These are phyloP conservation scores for Neopestalotiopsis clavispora DNA, from an alignment of 2,329 filamentous ascomycete genomes.

Conservation along the genomic window DNA sequence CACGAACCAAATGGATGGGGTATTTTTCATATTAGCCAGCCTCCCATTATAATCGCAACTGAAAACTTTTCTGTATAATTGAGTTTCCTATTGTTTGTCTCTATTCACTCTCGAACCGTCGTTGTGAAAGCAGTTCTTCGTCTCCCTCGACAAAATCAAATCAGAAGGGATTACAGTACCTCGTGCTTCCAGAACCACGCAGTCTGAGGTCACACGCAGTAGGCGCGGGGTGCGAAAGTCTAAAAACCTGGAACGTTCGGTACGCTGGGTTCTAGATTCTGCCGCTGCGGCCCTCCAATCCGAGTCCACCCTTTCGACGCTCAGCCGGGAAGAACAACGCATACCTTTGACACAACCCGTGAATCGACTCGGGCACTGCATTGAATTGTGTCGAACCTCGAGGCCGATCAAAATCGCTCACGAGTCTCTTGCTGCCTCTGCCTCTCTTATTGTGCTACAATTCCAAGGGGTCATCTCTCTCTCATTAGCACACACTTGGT, in stretches of 20 bases:
- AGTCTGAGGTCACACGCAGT: conserved; percentile 21
- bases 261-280: background rate
- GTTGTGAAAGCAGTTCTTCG: too few relatives aligned
- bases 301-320: background rate
- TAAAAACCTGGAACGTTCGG: conserved; percentile 9
- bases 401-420: conserved; percentile 13
- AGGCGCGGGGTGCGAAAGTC: conserved; percentile 19
- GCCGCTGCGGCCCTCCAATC: conserved; percentile 5
- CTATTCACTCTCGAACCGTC: too few relatives aligned
- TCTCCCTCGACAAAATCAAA: background rate
- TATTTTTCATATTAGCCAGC: background rate
- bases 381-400: background rate
- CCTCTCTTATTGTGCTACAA: background rate
- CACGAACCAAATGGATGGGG: background rate
- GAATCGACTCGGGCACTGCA: background rate
- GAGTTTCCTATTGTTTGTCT: too few relatives aligned
- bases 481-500: background rate
- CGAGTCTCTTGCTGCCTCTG: background rate
- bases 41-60: conserved; percentile 9
- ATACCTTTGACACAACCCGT: background rate
- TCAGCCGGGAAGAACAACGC: background rate
- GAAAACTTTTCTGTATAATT: background rate
- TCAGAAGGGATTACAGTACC: conserved; percentile 14
- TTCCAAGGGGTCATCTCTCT: background rate
- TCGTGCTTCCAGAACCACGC: conserved; percentile 18